Evolutionary conservation across 345 rosid species (phyloP).

Genomic region (Sisymbrium irio): DNA sequence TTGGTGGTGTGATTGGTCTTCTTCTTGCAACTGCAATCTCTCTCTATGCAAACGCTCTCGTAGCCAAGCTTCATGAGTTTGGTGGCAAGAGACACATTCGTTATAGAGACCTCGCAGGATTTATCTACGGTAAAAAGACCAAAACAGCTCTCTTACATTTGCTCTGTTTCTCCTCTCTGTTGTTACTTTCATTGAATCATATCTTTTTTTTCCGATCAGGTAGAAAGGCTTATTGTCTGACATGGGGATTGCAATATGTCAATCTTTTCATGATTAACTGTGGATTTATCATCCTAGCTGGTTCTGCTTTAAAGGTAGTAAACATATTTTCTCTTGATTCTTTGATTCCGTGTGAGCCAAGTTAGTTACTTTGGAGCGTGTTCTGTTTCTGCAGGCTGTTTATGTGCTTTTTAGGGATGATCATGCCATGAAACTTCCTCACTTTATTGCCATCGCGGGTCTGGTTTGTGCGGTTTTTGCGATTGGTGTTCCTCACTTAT

Average conservation of each 20-base stretch:
- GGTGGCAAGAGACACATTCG: slow-evolving; percentile 91
- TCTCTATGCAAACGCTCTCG: slow-evolving; percentile 65
- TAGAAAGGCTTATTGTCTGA: slow-evolving; percentile 55
- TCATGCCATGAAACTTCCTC: slow-evolving; percentile 47
- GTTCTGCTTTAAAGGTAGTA: slow-evolving; percentile 75
- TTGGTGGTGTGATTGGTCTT: slow-evolving; percentile 65
- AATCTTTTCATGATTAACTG: slow-evolving; percentile 84
- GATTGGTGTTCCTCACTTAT: slow-evolving; percentile 74
- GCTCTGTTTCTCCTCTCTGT: background rate
- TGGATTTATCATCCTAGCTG: slow-evolving; percentile 73
- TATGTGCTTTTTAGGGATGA: slow-evolving; percentile 56
- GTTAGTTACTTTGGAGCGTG: slow-evolving; percentile 1
- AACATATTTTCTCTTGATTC: background rate
- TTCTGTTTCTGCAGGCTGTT: slow-evolving; percentile 42
- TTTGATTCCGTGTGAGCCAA: background rate
- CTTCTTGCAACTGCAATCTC: slow-evolving; percentile 63
- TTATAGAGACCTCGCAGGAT: slow-evolving; percentile 87
- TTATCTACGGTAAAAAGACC: slow-evolving; percentile 55
- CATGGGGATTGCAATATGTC: slow-evolving; percentile 73
- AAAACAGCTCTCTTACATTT: background rate
- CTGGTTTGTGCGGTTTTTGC: slow-evolving; percentile 60
- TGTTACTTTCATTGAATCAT: background rate
- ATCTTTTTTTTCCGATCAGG: slow-evolving; percentile 41
- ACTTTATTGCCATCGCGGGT: slow-evolving; percentile 55
- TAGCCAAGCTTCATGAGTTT: slow-evolving; percentile 80